These are phyloP conservation scores for Backusella mclennaniae DNA, from an alignment of 192 early-diverging fungal genomes.

Conservation along the genomic window DNA sequence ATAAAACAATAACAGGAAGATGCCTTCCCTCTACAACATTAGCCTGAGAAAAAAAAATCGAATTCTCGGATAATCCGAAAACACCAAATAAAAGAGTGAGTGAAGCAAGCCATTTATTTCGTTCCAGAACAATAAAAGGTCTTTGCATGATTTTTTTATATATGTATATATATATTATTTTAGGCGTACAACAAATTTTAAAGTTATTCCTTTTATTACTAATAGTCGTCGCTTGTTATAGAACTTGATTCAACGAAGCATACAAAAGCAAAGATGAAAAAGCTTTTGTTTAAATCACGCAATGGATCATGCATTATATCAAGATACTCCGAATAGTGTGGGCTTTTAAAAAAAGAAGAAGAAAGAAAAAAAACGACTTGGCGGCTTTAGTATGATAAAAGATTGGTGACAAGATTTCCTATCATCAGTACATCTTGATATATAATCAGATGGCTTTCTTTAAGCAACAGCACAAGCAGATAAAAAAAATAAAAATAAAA, in stretches of 20 bases:
- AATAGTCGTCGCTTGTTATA: background rate
- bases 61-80: background rate
- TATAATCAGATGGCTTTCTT: background rate
- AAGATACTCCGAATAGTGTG: background rate
- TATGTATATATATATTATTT: background rate
- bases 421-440: background rate
- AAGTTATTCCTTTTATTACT: background rate
- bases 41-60: constrained; percentile 2
- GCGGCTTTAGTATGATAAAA: background rate
- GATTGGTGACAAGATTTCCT: background rate
- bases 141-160: background rate
- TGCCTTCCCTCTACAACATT: background rate
- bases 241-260: background rate
- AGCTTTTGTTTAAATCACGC: background rate
- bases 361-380: background rate
- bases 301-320: background rate
- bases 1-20: constrained; percentile 2
- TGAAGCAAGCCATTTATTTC: background rate
- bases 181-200: background rate
- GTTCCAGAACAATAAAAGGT: background rate
- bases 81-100: background rate
- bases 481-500: background rate
- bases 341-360: background rate
- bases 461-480: background rate
- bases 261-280: background rate